A percentile compares a stretch with the other conserved stretches of the same genome.
These are phyloP conservation scores for Phytophthora citricola DNA, from an alignment of 352 stramenopile species.

Conservation along the genomic window DNA sequence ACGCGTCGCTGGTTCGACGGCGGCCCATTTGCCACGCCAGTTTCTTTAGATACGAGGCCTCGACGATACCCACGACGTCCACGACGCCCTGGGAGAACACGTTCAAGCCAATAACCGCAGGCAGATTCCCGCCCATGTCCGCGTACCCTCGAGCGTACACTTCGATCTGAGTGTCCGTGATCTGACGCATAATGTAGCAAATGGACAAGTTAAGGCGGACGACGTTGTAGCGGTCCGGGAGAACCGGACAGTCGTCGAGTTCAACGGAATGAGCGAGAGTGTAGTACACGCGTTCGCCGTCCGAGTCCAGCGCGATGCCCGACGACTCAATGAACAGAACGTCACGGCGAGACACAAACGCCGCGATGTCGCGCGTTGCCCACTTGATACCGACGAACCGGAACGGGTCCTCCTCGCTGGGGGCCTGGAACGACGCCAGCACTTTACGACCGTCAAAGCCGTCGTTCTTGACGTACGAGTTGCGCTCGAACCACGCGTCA, in stretches of 20 bases:
- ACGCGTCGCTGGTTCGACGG: constrained; percentile 17
- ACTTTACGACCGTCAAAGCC: constrained; percentile 45
- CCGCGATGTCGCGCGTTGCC: constrained; percentile 35
- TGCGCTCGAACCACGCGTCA: constrained; percentile 45
- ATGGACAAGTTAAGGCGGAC: constrained; percentile 55
- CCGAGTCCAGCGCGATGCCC: constrained; percentile 48
- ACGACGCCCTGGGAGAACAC: constrained; percentile 42
- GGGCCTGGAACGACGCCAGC: constrained; percentile 48
- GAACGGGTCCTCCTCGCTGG: constrained; percentile 57
- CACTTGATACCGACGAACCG: constrained; percentile 62
- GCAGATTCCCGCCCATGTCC: constrained; percentile 48
- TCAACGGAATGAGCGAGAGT: constrained; percentile 53
- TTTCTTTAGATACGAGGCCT: constrained; percentile 65
- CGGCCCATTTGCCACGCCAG: constrained; percentile 45
- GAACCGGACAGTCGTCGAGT: constrained; percentile 35
- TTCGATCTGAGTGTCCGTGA: constrained; percentile 44
- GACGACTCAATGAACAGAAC: constrained; percentile 55
- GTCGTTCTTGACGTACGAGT: constrained; percentile 54
- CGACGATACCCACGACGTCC: constrained; percentile 46
- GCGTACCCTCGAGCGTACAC: constrained; percentile 55
- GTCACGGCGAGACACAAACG: constrained; percentile 52
- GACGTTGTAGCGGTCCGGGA: constrained; percentile 39
- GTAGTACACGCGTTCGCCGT: constrained; percentile 55
- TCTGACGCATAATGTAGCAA: constrained; percentile 59
- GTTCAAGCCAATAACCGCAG: constrained; percentile 34